Evolutionary conservation across 2,329 filamentous ascomycete genomes (phyloP).

Genomic region (Stachybotrys chartarum): DNA sequence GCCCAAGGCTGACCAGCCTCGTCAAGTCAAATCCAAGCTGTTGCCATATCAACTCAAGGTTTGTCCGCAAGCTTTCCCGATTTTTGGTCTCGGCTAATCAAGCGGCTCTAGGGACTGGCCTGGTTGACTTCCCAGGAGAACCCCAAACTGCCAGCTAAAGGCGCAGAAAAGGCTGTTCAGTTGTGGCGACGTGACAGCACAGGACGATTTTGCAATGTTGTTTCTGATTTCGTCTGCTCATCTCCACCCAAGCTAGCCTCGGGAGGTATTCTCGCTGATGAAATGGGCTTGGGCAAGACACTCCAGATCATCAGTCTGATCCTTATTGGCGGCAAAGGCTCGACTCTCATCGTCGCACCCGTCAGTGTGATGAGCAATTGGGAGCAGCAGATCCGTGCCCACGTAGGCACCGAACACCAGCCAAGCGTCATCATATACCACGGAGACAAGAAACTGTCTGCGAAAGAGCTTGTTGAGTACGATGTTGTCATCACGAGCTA

Average conservation of each 20-base stretch:
- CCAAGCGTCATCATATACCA: conserved; percentile 71
- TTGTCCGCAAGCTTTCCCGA: conserved; percentile 5
- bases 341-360: conserved; percentile 75
- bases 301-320: conserved; percentile 79
- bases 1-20: conserved; percentile 65
- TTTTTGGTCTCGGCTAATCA: conserved; percentile 10
- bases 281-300: conserved; percentile 91
- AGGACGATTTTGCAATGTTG: conserved; percentile 53
- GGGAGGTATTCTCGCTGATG: conserved; percentile 78
- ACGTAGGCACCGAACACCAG: conserved; percentile 56
- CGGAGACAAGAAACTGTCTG: conserved; percentile 50
- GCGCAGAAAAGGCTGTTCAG: conserved; percentile 58
- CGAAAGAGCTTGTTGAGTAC: conserved; percentile 53
- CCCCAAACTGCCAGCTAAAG: conserved; percentile 53
- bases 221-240: conserved; percentile 51
- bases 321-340: conserved; percentile 45
- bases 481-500: conserved; percentile 83
- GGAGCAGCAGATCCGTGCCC: conserved; percentile 69
- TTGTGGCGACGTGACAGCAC: conserved; percentile 60
- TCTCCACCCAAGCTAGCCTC: conserved; percentile 58
- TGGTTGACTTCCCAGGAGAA: conserved; percentile 77
- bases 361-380: conserved; percentile 88
- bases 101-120: conserved; percentile 54
- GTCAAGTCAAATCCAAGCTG: conserved; percentile 55
- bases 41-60: conserved; percentile 71